phyloP scores from a whole-genome alignment of 164 flowering plant species.

The Malania oleifera region DNA sequence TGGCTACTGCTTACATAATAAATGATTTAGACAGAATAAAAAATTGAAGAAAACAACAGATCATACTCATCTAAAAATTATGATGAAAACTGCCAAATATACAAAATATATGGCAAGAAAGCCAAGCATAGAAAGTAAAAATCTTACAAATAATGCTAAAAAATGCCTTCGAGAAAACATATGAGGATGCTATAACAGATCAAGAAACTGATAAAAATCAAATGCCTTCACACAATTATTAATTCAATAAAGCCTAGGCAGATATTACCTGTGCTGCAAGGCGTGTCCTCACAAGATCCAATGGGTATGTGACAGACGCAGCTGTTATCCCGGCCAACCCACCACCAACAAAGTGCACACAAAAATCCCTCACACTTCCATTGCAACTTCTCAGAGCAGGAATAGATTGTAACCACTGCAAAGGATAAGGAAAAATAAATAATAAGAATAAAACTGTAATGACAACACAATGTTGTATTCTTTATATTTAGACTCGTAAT shows the following conservation, averaged over 20 bases:
- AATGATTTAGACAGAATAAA: no score
- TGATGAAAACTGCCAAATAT: no score
- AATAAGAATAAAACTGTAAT: neutral
- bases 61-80: no score
- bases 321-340: slow-evolving; percentile 86
- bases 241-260: neutral
- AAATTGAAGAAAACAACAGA: no score
- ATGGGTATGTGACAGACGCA: slow-evolving; percentile 71
- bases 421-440: slow-evolving; percentile 2
- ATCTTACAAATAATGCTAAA: no score
- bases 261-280: slow-evolving; percentile 79
- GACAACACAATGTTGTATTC: no score
- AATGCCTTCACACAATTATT: neutral
- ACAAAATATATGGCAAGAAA: no score
- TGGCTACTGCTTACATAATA: no score
- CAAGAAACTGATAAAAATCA: neutral
- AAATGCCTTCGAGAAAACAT: no score
- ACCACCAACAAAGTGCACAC: slow-evolving; percentile 66
- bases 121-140: no score
- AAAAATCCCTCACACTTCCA: slow-evolving; percentile 32
- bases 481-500: no score
- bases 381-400: slow-evolving; percentile 38
- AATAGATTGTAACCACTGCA: slow-evolving; percentile 55
- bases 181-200: neutral
- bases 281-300: slow-evolving; percentile 86